Percentiles rank a stretch among this genome's conserved stretches.
Conservation (phyloP, 2,329 filamentous ascomycete genomes). For the Thermoascus crustaceus region DNA sequence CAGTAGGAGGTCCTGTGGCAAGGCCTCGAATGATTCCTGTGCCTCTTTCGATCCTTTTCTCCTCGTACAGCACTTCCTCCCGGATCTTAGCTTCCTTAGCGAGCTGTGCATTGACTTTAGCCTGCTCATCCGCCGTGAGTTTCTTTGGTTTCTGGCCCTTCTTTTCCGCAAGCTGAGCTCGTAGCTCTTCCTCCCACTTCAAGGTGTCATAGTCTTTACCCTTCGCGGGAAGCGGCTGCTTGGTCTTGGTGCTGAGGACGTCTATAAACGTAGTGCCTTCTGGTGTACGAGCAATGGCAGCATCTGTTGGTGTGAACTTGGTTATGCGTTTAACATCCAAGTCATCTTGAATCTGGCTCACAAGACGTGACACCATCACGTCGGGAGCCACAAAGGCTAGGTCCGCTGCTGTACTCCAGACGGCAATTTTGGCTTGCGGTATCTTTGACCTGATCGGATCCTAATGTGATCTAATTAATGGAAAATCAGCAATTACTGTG, state of each 20-base stretch:
- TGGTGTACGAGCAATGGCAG: slow-evolving; percentile 84
- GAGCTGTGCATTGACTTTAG: slow-evolving; percentile 84
- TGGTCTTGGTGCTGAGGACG: slow-evolving; percentile 75
- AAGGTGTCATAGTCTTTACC: slow-evolving; percentile 94
- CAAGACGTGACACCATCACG: slow-evolving; percentile 64
- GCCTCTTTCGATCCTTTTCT: slow-evolving; percentile 67
- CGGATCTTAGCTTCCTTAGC: slow-evolving; percentile 79
- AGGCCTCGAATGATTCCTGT: slow-evolving; percentile 79
- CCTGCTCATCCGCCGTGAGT: slow-evolving; percentile 76
- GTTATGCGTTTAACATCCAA: slow-evolving; percentile 62
- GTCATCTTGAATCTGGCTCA: slow-evolving; percentile 65
- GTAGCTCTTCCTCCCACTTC: slow-evolving; percentile 93
- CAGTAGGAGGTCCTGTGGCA: slow-evolving; percentile 78
- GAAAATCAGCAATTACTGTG: slow-evolving; percentile 19
- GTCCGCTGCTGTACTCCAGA: slow-evolving; percentile 79
- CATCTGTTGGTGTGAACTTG: slow-evolving; percentile 74
- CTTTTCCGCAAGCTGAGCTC: slow-evolving; percentile 81
- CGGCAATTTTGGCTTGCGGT: slow-evolving; percentile 50
- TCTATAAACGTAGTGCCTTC: slow-evolving; percentile 86
- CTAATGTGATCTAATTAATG: too few species aligned
- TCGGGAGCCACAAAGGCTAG: slow-evolving; percentile 90
- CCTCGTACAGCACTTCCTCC: slow-evolving; percentile 58
- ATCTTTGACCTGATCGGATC: slow-evolving; percentile 29
- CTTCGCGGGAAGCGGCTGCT: slow-evolving; percentile 65
- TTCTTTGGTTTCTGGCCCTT: slow-evolving; percentile 80